Percentiles rank a stretch among this genome's conserved stretches.
These are phyloP conservation scores for Fusarium armeniacum DNA, from an alignment of 2,329 filamentous ascomycete species.

Conservation along the genomic window DNA sequence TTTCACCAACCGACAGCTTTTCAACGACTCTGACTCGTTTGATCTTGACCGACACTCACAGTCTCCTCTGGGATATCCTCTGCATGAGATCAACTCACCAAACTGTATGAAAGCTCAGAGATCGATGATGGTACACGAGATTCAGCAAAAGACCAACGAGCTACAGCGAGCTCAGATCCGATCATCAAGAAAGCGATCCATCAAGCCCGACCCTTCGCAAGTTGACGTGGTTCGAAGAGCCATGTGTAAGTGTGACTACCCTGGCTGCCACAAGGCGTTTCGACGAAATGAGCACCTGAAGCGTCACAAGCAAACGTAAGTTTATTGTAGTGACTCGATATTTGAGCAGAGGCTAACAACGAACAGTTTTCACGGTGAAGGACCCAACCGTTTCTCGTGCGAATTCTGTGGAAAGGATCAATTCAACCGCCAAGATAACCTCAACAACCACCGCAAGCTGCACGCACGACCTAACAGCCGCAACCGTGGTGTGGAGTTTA, in stretches of 20 bases:
- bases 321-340: background rate
- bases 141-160: slow-evolving; percentile 60
- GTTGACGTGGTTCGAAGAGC: slow-evolving; percentile 57
- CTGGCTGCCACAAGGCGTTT: slow-evolving; percentile 64
- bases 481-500: slow-evolving; percentile 58
- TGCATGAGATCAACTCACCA: slow-evolving; percentile 54
- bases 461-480: slow-evolving; percentile 58
- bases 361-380: slow-evolving; percentile 56
- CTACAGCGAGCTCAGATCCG: slow-evolving; percentile 60
- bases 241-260: slow-evolving; percentile 62
- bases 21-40: slow-evolving; percentile 52
- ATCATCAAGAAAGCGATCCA: slow-evolving; percentile 50
- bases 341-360: slow-evolving; percentile 4
- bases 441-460: slow-evolving; percentile 60
- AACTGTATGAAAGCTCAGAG: slow-evolving; percentile 55
- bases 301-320: slow-evolving; percentile 67
- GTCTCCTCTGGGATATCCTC: slow-evolving; percentile 53
- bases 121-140: slow-evolving; percentile 59
- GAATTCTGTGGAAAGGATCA: slow-evolving; percentile 60
- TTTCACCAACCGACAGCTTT: slow-evolving; percentile 55
- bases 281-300: slow-evolving; percentile 69
- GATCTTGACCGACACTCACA: slow-evolving; percentile 56
- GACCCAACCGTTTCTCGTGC: slow-evolving; percentile 58
- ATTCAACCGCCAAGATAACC: slow-evolving; percentile 60
- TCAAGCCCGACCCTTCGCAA: slow-evolving; percentile 49